Conservation (phyloP, 2,329 filamentous ascomycete species). For the Fusarium xylarioides region DNA sequence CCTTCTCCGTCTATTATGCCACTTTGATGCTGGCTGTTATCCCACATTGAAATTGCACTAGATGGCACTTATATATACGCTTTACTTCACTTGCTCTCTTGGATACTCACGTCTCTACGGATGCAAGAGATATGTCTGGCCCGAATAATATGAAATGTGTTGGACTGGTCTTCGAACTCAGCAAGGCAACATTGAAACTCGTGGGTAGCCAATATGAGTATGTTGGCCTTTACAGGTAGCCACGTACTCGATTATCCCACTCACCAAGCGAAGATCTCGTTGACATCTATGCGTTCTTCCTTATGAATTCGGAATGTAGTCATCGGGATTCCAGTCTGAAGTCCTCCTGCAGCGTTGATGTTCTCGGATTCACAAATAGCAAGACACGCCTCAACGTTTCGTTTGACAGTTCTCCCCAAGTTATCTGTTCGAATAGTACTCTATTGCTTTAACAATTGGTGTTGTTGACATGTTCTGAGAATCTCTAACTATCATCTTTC, state of each 20-base stretch:
- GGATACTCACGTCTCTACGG: too few relatives aligned
- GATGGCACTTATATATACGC: not conserved
- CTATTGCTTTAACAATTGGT: not conserved
- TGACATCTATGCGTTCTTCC: not conserved
- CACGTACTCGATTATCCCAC: not conserved
- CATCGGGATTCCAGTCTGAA: too few relatives aligned
- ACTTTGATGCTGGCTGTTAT: not conserved
- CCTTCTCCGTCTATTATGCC: not conserved
- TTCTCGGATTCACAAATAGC: not conserved
- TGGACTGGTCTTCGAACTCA: not conserved
- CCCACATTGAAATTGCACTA: too few relatives aligned
- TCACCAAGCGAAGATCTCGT: not conserved
- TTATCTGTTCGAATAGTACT: too few relatives aligned
- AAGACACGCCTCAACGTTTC: not conserved
- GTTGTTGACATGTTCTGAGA: not conserved
- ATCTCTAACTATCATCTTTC: not conserved
- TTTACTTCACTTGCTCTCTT: not conserved
- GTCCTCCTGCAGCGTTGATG: not conserved
- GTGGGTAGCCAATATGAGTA: not conserved
- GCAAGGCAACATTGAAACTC: not conserved
- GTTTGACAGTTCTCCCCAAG: not conserved
- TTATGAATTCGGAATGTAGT: not conserved
- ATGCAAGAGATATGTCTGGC: not conserved
- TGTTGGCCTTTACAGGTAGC: not conserved
- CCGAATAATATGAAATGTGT: not conserved